Percentiles rank a stretch among this genome's conserved stretches.
These are phyloP conservation scores for Blastomyces gilchristii DNA, from an alignment of 2,329 filamentous ascomycete genomes.

Conservation along the genomic window DNA sequence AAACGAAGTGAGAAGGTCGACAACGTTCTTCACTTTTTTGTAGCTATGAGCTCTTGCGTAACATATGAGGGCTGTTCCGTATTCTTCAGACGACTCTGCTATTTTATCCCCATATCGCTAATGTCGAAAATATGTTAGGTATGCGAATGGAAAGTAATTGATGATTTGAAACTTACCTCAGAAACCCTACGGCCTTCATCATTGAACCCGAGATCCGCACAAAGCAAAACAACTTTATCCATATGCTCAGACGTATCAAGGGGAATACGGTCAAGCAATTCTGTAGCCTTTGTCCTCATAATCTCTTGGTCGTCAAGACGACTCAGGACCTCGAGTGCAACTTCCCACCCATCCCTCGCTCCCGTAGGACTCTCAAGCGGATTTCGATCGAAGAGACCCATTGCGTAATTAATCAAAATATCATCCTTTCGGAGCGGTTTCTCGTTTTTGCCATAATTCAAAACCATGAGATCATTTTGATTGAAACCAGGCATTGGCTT, in stretches of 20 bases:
- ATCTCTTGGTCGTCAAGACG: slow-evolving; percentile 64
- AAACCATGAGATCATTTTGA: slow-evolving; percentile 72
- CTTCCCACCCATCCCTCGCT: slow-evolving; percentile 69
- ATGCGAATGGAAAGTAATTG: background rate
- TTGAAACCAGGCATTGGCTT: slow-evolving; percentile 59
- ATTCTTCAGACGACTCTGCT: slow-evolving; percentile 60
- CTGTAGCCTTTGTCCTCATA: slow-evolving; percentile 63
- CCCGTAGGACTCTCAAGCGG: slow-evolving; percentile 27
- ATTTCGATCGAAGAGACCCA: slow-evolving; percentile 42
- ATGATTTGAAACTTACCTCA: slow-evolving; percentile 47
- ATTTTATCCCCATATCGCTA: slow-evolving; percentile 77
- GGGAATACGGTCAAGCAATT: slow-evolving; percentile 62
- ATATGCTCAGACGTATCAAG: slow-evolving; percentile 61
- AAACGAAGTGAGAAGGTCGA: slow-evolving; percentile 77
- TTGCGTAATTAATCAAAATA: slow-evolving; percentile 65
- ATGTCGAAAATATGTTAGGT: slow-evolving; percentile 9
- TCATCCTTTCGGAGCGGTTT: slow-evolving; percentile 64
- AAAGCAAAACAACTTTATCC: slow-evolving; percentile 69
- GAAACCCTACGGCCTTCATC: slow-evolving; percentile 71
- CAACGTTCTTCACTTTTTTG: slow-evolving; percentile 70
- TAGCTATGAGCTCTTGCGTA: slow-evolving; percentile 75
- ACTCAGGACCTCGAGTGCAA: slow-evolving; percentile 72
- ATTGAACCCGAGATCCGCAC: slow-evolving; percentile 67
- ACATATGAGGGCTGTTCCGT: slow-evolving; percentile 80
- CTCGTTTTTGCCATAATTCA: slow-evolving; percentile 58